Base-by-base conservation (phyloP, 2,329 filamentous ascomycete species). In the Xylariales sp. region DNA sequence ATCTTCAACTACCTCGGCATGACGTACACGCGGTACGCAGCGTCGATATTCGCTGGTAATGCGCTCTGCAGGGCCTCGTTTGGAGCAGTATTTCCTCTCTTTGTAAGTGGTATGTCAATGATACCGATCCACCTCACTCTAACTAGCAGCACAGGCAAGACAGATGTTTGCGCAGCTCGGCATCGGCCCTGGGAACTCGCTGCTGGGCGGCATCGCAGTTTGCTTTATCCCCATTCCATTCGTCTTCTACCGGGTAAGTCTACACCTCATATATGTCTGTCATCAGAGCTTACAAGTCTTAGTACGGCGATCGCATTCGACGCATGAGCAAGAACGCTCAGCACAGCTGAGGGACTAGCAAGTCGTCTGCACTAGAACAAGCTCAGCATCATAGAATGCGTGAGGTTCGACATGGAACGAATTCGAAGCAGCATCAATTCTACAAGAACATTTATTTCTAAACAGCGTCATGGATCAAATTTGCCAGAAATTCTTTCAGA, bases 1-100 rank as follows among this genome's bases (percentile, higher is more conserved):
- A 30, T 52, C 6, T 48, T 47, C 37, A 52, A 41, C n/a, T 54
- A 52, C 28, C 37, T 54, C 3, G 41, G 45, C 6, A 47, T 48
- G 15, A 33, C 40, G 2, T 53, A 51, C 28, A 33, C 50, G 4
- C 17, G 33, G 12, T 48, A 42, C 17, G 49, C 40, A 4, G 49
- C 49, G 8, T 45, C 41, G 2, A 42, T 51, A 17, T 45, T 51
- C 14, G 50, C 50, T 5, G 50, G 50, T 6, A 48, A 41, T 23
- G 43, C 43, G 2, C 34, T 53, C 3, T 47, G 50, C 25, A 34
- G 50, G 10, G 43, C 42, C 4, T 31, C 40, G 2, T 41, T 50
- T 12, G 50, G 50, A n/a, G 47, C 45, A 6, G 37, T 38, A n/a
- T 53, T 52, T n/a, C 48, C 48, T 2, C 44, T 50, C 2, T 50